A percentile compares a stretch with the other conserved stretches of the same genome.
These are phyloP conservation scores for Cytospora chrysosperma DNA, from an alignment of 2,329 filamentous ascomycete genomes.

Conservation along the genomic window DNA sequence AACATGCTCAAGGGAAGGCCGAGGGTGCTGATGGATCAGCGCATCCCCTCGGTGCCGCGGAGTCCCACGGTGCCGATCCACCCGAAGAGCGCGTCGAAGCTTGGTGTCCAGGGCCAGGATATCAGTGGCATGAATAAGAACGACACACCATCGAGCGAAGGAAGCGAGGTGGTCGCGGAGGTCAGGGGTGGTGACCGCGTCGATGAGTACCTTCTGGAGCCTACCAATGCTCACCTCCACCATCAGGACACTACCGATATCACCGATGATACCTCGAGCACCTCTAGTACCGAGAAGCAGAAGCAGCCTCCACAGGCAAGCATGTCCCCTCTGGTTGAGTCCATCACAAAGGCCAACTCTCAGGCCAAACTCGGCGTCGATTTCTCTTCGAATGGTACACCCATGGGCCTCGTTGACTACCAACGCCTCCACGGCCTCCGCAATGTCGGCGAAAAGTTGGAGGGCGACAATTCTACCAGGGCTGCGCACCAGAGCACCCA, in stretches of 20 bases:
- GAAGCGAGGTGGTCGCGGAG: neutral
- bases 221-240: too few relatives aligned
- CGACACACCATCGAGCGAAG: constrained; percentile 10
- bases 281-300: too few relatives aligned
- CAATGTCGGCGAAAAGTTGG: neutral
- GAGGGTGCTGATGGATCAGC: neutral
- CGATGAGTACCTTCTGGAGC: constrained; percentile 9
- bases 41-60: constrained; percentile 2
- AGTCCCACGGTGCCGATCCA: constrained; percentile 10
- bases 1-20: neutral
- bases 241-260: too few relatives aligned
- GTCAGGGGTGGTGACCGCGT: neutral
- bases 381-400: neutral
- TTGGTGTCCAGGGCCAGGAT: constrained; percentile 1
- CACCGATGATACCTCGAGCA: neutral
- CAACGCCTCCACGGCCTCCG: constrained; percentile 5
- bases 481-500: neutral
- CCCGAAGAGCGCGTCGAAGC: constrained; percentile 8
- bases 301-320: neutral
- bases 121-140: neutral
- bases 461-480: neutral
- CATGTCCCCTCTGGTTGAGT: neutral
- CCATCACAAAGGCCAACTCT: neutral
- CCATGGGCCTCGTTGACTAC: constrained; percentile 16
- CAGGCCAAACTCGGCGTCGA: neutral